Percentiles rank a stretch among this genome's conserved stretches.
Conservation (phyloP, 257 asterid genomes). For the Capsicum baccatum region DNA sequence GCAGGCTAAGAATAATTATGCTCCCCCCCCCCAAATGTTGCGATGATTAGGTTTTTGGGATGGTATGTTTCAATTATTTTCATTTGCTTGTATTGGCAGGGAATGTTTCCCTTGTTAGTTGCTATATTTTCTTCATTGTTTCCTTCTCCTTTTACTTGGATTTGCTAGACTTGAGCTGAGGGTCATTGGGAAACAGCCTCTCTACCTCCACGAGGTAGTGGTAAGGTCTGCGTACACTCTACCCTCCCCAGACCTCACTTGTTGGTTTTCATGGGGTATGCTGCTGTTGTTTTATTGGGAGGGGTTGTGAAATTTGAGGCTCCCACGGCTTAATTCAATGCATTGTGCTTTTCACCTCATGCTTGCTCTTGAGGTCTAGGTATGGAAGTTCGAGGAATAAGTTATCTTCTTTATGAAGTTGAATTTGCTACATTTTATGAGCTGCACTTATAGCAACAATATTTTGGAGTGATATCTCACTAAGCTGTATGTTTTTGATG, state of each 20-base stretch:
- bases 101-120: not conserved
- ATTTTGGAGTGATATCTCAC: slow-evolving; percentile 14
- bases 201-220: too few species aligned
- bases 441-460: not conserved
- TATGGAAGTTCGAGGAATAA: not conserved
- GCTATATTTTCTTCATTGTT: too few species aligned
- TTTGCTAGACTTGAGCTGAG: too few species aligned
- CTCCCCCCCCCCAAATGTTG: not conserved
- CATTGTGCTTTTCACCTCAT: not conserved
- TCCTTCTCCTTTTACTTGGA: too few species aligned
- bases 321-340: not conserved
- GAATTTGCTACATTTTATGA: slow-evolving; percentile 12
- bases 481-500: slow-evolving; percentile 26
- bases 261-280: too few species aligned
- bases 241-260: too few species aligned
- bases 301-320: not conserved
- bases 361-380: not conserved
- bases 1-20: not conserved
- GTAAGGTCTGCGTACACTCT: too few species aligned
- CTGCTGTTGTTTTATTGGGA: not conserved
- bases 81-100: not conserved
- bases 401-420: not conserved
- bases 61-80: not conserved
- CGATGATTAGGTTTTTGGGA: not conserved
- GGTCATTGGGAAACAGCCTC: too few species aligned